phyloP scores from a whole-genome alignment of 2,329 filamentous ascomycete species.

The Sclerotinia trifoliorum region DNA sequence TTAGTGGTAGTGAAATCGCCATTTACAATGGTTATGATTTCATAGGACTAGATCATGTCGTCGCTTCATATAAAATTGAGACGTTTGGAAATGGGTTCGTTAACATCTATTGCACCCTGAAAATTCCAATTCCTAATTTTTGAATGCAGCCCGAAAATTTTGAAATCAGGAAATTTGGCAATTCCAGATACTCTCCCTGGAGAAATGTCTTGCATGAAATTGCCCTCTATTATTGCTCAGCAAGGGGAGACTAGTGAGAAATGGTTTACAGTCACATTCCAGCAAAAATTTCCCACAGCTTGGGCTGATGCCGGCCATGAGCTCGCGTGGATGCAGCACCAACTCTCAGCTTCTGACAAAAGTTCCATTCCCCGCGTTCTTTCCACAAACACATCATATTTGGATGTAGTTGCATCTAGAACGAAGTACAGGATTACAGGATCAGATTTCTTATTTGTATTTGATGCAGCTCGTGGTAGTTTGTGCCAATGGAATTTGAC shows the following conservation, averaged over 20 bases:
- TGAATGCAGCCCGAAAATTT: constrained; percentile 30
- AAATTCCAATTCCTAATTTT: constrained; percentile 20
- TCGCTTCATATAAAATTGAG: constrained; percentile 47
- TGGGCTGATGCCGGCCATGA: constrained; percentile 57
- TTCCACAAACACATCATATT: constrained; percentile 24
- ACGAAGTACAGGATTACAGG: constrained; percentile 38
- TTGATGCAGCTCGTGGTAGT: constrained; percentile 48
- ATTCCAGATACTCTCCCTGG: constrained; percentile 45
- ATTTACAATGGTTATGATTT: constrained; percentile 53
- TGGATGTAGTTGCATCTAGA: constrained; percentile 25
- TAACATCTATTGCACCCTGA: neutral
- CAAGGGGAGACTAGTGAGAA: neutral
- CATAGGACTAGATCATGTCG: constrained; percentile 50
- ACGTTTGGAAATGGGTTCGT: constrained; percentile 45
- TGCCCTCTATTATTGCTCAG: constrained; percentile 23
- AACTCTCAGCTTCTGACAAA: constrained; percentile 25
- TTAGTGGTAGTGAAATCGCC: constrained; percentile 40
- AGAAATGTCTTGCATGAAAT: neutral
- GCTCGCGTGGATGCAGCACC: constrained; percentile 52
- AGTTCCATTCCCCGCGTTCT: constrained; percentile 26
- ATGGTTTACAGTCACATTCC: constrained; percentile 38
- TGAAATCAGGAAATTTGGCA: constrained; percentile 43
- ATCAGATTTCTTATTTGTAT: constrained; percentile 43
- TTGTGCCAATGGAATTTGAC: constrained; percentile 46
- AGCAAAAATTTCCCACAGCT: constrained; percentile 44